These are phyloP conservation scores for Mycena citricolor DNA, from an alignment of 1,284 basidiomycete species.

Conservation along the genomic window DNA sequence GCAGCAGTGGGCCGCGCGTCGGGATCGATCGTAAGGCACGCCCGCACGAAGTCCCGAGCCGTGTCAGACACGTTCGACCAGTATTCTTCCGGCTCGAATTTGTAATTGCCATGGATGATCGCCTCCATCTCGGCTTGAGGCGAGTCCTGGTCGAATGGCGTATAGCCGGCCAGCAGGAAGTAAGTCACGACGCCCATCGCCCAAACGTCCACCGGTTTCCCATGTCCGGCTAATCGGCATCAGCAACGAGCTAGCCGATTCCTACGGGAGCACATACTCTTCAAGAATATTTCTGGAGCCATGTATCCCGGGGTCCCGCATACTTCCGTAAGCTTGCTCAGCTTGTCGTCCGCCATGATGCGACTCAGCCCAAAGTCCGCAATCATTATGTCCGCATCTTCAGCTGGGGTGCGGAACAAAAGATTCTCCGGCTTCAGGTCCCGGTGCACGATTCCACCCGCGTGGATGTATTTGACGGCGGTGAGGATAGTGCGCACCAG, in stretches of 20 bases:
- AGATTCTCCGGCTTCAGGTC: constrained; percentile 98
- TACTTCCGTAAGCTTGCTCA: constrained; percentile 88
- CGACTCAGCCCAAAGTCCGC: constrained; percentile 95
- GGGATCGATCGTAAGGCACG: constrained; percentile 86
- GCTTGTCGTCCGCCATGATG: constrained; percentile 88
- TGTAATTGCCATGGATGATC: constrained; percentile 89
- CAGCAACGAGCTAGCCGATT: neutral
- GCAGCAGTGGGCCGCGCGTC: constrained; percentile 72
- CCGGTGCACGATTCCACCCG: constrained; percentile 93
- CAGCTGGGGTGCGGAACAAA: constrained; percentile 86
- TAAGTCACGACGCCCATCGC: constrained; percentile 97
- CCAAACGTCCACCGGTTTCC: constrained; percentile 96
- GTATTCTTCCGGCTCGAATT: constrained; percentile 88
- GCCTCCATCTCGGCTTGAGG: constrained; percentile 91
- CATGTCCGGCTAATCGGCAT: constrained; percentile 87
- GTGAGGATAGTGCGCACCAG: constrained; percentile 86
- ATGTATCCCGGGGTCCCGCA: constrained; percentile 97
- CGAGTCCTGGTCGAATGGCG: constrained; percentile 89
- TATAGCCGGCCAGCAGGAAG: constrained; percentile 94
- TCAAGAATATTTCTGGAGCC: constrained; percentile 98
- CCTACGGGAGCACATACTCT: constrained; percentile 53
- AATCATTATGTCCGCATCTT: constrained; percentile 94
- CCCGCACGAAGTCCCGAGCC: constrained; percentile 78
- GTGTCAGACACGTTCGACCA: constrained; percentile 83
- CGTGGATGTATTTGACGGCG: constrained; percentile 92